Evolutionary conservation across 2,329 filamentous ascomycete genomes (phyloP), one percentile per base, ranked within the genome.

Genomic region (Stachybotrys chlorohalonatus): DNA sequence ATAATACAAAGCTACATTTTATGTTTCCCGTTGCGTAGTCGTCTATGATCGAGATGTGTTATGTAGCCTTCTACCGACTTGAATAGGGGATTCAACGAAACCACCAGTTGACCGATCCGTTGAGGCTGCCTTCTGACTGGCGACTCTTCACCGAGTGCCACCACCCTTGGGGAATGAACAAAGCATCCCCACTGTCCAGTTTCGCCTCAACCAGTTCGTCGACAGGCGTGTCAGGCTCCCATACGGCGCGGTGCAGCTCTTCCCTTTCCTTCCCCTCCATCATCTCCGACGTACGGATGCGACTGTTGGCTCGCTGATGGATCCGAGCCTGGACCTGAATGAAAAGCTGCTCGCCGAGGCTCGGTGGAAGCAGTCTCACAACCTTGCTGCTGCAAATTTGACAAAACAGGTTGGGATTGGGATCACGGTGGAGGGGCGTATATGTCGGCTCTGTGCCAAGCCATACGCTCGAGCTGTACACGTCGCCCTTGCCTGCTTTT

Each of bases 401-500:
- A 49, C 89, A 83, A 67, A 97, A 96, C 0, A 96, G 64, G 66
- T 99, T 99, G 0, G 90, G 90, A 63, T 97, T 97, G 0, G 94
- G 94, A 64, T 99, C 94, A 54, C 88, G 83, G 70, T 99, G 94
- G 3, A 96, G 75, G 4, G 94, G 91, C 1, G 94, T 96, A 62
- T 90, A 91, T 0, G 92, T 96, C 0, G 90, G 90, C 46, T 90
- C 84, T 13, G 86, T 76, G 1, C 94, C 94, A 11, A 97, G 79
- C 93, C 93, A 99, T 48, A 97, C 75, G 62, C 89, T 95, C 0
- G 87, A 86, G 62, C 80, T 82, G 67, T 97, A 96, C n/a, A 96
- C 72, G 67, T 96, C 92, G 3, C 90, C 90, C 60, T 81, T 87
- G 0, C 89, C 89, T 1, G 82, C 79, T 7, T 73, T 66, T 4